Conservation (phyloP, 129 eudicot species). For the Arctium minus region DNA sequence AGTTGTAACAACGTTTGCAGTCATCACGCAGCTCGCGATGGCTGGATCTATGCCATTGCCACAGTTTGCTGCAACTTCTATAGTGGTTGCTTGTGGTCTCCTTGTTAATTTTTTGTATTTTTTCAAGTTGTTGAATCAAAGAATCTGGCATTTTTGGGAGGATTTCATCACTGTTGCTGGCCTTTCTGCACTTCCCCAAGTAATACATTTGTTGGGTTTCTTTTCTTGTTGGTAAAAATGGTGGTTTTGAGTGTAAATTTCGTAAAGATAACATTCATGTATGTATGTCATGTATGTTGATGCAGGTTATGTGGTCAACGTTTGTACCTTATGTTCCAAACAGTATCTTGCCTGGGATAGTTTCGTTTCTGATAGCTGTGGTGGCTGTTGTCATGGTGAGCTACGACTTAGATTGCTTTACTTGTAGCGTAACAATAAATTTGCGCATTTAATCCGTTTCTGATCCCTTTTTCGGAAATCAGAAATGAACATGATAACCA, state of each 20-base stretch:
- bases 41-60: slow-evolving; percentile 95
- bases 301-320: slow-evolving; percentile 99
- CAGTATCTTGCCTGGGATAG: slow-evolving; percentile 68
- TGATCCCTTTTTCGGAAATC: neutral
- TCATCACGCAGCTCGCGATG: slow-evolving; percentile 83
- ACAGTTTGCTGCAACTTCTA: slow-evolving; percentile 57
- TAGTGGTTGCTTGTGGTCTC: slow-evolving; percentile 72
- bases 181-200: slow-evolving; percentile 92
- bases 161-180: slow-evolving; percentile 94
- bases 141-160: slow-evolving; percentile 84
- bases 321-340: slow-evolving; percentile 85
- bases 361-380: slow-evolving; percentile 57
- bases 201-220: slow-evolving; percentile 19
- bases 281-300: neutral
- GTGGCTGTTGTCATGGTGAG: slow-evolving; percentile 75
- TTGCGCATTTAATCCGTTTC: neutral
- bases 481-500: neutral
- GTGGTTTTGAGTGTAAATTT: neutral
- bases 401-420: neutral
- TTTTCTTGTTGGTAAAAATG: neutral
- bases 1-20: slow-evolving; percentile 69
- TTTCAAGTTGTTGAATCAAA: slow-evolving; percentile 54
- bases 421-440: neutral
- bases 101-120: slow-evolving; percentile 65
- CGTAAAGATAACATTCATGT: neutral